These are phyloP conservation scores for Iberis pinnata DNA, from an alignment of 345 rosid genomes.

Conservation along the genomic window DNA sequence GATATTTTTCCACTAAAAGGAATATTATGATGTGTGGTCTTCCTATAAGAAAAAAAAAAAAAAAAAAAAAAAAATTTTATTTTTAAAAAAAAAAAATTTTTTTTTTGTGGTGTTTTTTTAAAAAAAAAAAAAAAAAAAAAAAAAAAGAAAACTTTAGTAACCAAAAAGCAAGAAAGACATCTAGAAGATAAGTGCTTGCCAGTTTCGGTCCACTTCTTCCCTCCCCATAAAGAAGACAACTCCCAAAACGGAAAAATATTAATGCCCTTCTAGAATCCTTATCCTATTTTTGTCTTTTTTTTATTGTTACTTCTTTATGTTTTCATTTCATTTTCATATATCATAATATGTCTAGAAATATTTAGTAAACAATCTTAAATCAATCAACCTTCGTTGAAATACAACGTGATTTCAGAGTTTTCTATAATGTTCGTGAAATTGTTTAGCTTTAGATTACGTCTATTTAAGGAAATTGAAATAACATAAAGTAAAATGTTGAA, in stretches of 20 bases:
- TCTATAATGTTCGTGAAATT: no score
- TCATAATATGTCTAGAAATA: no score
- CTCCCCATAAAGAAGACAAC: constrained; percentile 11
- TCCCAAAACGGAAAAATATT: not conserved
- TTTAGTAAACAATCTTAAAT: no score
- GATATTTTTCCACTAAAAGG: no score
- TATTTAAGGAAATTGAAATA: no score
- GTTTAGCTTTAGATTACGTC: not conserved
- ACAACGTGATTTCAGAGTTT: not conserved
- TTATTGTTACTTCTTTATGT: not conserved
- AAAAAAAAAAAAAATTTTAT: no score
- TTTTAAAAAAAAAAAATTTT: no score
- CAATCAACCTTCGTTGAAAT: not conserved
- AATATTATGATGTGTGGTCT: no score
- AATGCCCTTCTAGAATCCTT: constrained; percentile 26
- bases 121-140: no score
- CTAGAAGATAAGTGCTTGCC: constrained; percentile 21
- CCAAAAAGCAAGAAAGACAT: constrained; percentile 10
- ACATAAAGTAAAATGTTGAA: no score
- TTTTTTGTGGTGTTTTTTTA: no score
- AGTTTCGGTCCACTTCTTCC: constrained; percentile 27
- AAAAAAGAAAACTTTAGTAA: constrained; percentile 12
- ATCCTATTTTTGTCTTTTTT: constrained; percentile 11
- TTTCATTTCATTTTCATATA: not conserved
- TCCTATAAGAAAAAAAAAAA: no score